phyloP scores from a whole-genome alignment of 495 filamentous ascomycete genomes.

The Immersiella caudata region DNA sequence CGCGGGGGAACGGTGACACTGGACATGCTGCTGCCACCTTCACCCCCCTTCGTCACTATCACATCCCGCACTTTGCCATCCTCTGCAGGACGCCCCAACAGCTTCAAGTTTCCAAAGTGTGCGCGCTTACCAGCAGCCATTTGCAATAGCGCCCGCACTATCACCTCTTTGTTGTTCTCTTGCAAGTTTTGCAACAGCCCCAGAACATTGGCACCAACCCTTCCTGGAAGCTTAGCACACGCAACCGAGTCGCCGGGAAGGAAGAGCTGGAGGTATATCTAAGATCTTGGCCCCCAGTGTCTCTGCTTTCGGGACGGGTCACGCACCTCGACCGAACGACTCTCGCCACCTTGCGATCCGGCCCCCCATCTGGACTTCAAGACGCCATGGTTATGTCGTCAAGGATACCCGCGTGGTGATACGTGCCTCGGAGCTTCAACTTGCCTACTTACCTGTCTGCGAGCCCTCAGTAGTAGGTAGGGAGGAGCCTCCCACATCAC shows the following conservation, averaged over 20 bases:
- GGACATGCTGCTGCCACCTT: slow-evolving; percentile 7
- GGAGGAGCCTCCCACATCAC: slow-evolving; percentile 22
- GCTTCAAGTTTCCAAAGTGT: slow-evolving; percentile 16
- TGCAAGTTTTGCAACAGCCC: not conserved
- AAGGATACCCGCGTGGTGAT: slow-evolving; percentile 28
- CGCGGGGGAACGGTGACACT: not conserved
- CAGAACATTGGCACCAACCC: too few relatives aligned
- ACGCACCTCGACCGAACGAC: slow-evolving; percentile 9
- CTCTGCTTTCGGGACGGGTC: not conserved
- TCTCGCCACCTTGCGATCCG: slow-evolving; percentile 12
- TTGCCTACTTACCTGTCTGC: too few relatives aligned
- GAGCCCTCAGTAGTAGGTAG: not conserved
- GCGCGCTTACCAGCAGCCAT: slow-evolving; percentile 16
- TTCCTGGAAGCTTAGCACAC: not conserved
- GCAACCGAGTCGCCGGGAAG: not conserved
- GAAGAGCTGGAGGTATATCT: not conserved
- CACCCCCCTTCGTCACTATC: slow-evolving; percentile 23
- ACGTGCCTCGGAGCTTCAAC: slow-evolving; percentile 29
- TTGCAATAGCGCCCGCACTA: slow-evolving; percentile 6
- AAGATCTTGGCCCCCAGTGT: slow-evolving; percentile 1
- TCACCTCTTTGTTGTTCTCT: not conserved
- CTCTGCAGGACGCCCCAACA: slow-evolving; percentile 9
- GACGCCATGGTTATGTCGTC: slow-evolving; percentile 33
- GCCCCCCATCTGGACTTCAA: slow-evolving; percentile 12
- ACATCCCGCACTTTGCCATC: slow-evolving; percentile 18